Evolutionary conservation across 108 stramenopile genomes (phyloP), one percentile per base, ranked within the genome.

Genomic region (Fistulifera solaris): DNA sequence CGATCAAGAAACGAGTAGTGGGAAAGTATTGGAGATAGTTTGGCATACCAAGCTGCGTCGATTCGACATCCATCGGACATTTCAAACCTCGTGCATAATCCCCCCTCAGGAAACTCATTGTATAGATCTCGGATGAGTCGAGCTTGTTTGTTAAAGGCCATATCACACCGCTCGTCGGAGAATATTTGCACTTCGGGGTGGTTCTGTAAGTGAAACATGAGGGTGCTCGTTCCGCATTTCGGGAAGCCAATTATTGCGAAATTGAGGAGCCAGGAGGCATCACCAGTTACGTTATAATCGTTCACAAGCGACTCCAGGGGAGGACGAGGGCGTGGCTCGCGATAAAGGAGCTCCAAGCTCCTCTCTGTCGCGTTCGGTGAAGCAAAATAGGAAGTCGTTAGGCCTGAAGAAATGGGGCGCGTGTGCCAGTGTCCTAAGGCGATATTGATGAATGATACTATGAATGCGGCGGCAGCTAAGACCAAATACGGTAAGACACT

Each of bases 221-320:
- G 49, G 21, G 80, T 79, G 11, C 76, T 68, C 4, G 87, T 89
- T 7, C 87, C 87, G 28, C 67, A 72, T 63, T 89, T 89, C 48
- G 87, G 83, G 52, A 82, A 82, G 2, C 79, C 87, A 27, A 89
- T 64, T 51, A 89, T 81, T 12, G 87, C 72, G 65, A 89, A 83
- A 55, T 89, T 70, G 26, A 89, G 40, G 44, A 79, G 23, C 67
- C 70, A 77, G 35, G 52, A 60, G 18, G 66, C 53, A 40, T 72
- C 60, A 6, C 55, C 52, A 13, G 66, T 64, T 27, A 74, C 59
- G 47, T 74, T 68, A 62, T 62, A 74, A 15, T 63, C 67, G 26
- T 65, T 63, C 6, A 68, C 54, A 6, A 45, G 44, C 21, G 59
- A 49, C 1, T 43, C 41, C 17, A 58, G 16, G 41, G 56, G 56